phyloP scores from a whole-genome alignment of 1,139 yeast genomes.

The Insectozyma bohioensis region DNA sequence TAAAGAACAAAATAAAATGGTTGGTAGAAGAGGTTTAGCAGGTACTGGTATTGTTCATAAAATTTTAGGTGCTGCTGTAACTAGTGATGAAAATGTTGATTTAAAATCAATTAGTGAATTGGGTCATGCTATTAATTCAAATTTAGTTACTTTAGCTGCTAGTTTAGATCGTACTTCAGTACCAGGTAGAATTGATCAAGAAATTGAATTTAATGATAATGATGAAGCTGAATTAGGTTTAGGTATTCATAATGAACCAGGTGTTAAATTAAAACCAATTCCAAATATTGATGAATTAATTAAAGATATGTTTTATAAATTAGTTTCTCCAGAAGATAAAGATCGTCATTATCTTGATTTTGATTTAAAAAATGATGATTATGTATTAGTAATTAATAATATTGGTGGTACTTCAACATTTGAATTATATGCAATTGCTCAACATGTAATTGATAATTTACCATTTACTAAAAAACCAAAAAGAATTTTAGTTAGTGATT shows the following conservation, averaged over 20 bases:
- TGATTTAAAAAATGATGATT: slow-evolving; percentile 55
- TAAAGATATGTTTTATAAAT: slow-evolving; percentile 50
- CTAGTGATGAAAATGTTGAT: slow-evolving; percentile 24
- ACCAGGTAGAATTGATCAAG: slow-evolving; percentile 67
- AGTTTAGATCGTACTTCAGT: slow-evolving; percentile 87
- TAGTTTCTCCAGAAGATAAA: slow-evolving; percentile 52
- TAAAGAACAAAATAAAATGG: slow-evolving; percentile 78
- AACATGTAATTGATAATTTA: slow-evolving; percentile 44
- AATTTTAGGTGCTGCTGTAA: slow-evolving; percentile 70
- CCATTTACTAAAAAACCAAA: slow-evolving; percentile 55
- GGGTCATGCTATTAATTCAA: slow-evolving; percentile 62
- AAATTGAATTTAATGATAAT: slow-evolving; percentile 40
- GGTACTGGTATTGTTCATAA: slow-evolving; percentile 89
- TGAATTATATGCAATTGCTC: slow-evolving; percentile 68
- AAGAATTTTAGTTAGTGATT: slow-evolving; percentile 68
- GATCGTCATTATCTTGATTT: slow-evolving; percentile 76
- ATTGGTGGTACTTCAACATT: slow-evolving; percentile 84
- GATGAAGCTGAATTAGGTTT: slow-evolving; percentile 85
- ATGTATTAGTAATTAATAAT: slow-evolving; percentile 70
- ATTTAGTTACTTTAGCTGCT: slow-evolving; percentile 83
- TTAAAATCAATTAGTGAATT: slow-evolving; percentile 57
- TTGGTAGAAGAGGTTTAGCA: slow-evolving; percentile 91
- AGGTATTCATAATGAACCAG: slow-evolving; percentile 97
- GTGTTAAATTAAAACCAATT: slow-evolving; percentile 69
- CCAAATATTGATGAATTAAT: slow-evolving; percentile 63